Evolutionary conservation across 2,329 filamentous ascomycete species (phyloP).

Genomic region (Aspergillus hiratsukae): DNA sequence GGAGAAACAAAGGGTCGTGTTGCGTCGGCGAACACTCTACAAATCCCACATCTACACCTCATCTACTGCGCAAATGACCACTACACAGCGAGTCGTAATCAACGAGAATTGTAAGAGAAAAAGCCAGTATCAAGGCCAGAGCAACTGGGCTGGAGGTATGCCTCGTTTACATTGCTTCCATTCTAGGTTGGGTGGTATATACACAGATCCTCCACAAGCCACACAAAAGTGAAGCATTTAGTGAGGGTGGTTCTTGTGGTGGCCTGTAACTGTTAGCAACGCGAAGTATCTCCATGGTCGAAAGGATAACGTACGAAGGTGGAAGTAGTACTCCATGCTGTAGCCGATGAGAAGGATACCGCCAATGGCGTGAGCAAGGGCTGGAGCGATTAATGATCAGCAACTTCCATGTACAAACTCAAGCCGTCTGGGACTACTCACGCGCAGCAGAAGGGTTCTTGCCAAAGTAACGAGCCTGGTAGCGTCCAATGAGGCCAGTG

Average conservation of each 20-base stretch:
- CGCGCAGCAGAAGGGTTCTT: slow-evolving; percentile 85
- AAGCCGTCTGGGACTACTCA: slow-evolving; percentile 52
- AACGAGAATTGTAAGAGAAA: slow-evolving; percentile 20
- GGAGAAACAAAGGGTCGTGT: background rate
- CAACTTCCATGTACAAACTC: background rate
- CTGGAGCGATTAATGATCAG: slow-evolving; percentile 45
- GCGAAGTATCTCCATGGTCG: background rate
- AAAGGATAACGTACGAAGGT: slow-evolving; percentile 71
- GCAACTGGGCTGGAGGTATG: background rate
- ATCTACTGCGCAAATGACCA: background rate
- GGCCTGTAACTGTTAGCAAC: slow-evolving; percentile 55
- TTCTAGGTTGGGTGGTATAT: slow-evolving; percentile 37
- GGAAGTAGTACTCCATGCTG: slow-evolving; percentile 99
- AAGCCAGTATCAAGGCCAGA: slow-evolving; percentile 1
- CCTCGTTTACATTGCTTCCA: slow-evolving; percentile 26
- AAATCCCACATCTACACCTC: background rate
- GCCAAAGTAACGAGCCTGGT: slow-evolving; percentile 85
- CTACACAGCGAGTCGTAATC: slow-evolving; percentile 8
- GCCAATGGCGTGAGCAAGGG: slow-evolving; percentile 80
- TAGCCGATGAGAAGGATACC: slow-evolving; percentile 79
- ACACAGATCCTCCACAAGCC: slow-evolving; percentile 31
- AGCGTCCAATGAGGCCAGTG: slow-evolving; percentile 78
- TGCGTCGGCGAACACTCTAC: background rate
- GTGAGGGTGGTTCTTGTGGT: slow-evolving; percentile 99
- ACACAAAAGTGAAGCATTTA: slow-evolving; percentile 48